Evolutionary conservation across 2,329 filamentous ascomycete genomes (phyloP).

Genomic region (Aurifilum marmelostoma): DNA sequence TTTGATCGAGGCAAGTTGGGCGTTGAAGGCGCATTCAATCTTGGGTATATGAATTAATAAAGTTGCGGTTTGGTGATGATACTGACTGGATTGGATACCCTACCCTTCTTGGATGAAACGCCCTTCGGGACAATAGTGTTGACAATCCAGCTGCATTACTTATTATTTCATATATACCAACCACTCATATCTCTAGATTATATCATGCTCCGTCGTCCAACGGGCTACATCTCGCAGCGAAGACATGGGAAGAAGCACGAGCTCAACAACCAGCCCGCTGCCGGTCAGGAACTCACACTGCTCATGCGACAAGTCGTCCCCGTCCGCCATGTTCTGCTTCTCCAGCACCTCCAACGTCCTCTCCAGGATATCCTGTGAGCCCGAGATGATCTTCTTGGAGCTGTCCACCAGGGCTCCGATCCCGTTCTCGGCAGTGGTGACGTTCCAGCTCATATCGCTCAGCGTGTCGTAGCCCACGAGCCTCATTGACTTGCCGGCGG

Average conservation of each 20-base stretch:
- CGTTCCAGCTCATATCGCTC: background rate
- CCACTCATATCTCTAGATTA: background rate
- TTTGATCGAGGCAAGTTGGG: too few species aligned
- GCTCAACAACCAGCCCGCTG: conserved; percentile 1
- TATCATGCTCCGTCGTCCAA: conserved; percentile 4
- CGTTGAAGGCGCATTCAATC: too few species aligned
- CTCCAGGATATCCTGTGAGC: conserved; percentile 1
- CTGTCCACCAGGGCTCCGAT: background rate
- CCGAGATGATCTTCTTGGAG: background rate
- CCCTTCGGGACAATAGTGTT: too few species aligned
- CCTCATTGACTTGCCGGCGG: conserved; percentile 6
- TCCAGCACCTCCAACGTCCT: background rate
- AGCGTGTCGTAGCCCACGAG: conserved; percentile 6
- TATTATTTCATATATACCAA: background rate
- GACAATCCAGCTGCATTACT: too few species aligned
- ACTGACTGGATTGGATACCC: too few species aligned
- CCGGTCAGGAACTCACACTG: conserved; percentile 9
- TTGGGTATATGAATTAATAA: too few species aligned
- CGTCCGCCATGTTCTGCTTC: background rate
- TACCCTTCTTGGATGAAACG: too few species aligned
- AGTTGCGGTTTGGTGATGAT: too few species aligned
- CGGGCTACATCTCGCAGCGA: conserved; percentile 9
- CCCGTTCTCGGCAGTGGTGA: background rate
- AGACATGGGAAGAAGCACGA: conserved; percentile 10
- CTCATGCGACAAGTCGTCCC: background rate